Percentiles rank a stretch among this genome's conserved stretches.
These are phyloP conservation scores for Boletus sp. DNA, from an alignment of 768 basidiomycete species.

Conservation along the genomic window DNA sequence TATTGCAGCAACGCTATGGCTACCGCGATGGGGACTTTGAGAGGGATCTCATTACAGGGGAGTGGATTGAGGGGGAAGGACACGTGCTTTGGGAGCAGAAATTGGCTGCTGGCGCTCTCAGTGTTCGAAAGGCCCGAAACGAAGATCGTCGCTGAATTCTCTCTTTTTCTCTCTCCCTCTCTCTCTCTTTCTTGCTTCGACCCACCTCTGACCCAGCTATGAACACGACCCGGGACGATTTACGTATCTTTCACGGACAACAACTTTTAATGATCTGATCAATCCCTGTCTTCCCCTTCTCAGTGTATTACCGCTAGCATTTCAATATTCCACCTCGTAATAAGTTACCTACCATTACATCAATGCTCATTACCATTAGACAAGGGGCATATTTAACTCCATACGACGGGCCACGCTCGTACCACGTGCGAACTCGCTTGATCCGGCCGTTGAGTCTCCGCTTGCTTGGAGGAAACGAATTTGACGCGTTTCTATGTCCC, in stretches of 20 bases:
- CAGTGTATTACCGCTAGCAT: conserved; percentile 23
- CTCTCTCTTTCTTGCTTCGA: neutral
- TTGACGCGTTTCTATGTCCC: conserved; percentile 21
- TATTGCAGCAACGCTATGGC: conserved; percentile 68
- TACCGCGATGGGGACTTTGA: conserved; percentile 89
- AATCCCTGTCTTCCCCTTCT: neutral
- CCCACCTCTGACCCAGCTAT: conserved; percentile 10
- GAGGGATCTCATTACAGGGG: conserved; percentile 56
- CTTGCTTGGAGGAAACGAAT: conserved; percentile 10
- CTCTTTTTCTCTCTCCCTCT: neutral
- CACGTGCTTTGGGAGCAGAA: conserved; percentile 61
- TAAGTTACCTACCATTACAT: conserved; percentile 17
- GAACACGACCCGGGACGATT: conserved; percentile 16
- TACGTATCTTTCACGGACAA: conserved; percentile 26
- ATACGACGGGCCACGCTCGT: conserved; percentile 1
- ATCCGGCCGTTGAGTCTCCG: conserved; percentile 14
- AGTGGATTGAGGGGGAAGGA: conserved; percentile 69
- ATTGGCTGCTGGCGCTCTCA: conserved; percentile 37
- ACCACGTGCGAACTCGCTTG: conserved; percentile 16
- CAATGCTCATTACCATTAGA: conserved; percentile 15
- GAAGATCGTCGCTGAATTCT: conserved; percentile 38
- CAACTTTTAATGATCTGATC: conserved; percentile 19
- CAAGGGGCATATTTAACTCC: conserved; percentile 17
- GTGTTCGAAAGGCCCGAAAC: conserved; percentile 33
- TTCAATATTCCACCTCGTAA: conserved; percentile 20